Evolutionary conservation across 1,139 yeast genomes (phyloP).

Genomic region (Hyphopichia buzzinii): DNA sequence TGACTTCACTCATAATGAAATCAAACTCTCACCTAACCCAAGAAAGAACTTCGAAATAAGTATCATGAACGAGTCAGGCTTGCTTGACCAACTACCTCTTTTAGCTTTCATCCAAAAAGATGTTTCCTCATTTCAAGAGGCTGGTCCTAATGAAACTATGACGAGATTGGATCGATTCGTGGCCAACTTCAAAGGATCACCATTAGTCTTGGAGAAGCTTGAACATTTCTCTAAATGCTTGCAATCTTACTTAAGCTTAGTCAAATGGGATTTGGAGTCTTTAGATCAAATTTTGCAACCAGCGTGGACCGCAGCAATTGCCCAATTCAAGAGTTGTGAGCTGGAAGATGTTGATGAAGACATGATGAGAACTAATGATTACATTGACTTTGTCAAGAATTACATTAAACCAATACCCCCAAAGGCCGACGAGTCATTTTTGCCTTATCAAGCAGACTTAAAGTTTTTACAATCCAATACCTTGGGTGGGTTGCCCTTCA

Average conservation of each 20-base stretch:
- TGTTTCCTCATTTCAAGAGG: background rate
- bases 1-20: background rate
- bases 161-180: slow-evolving; percentile 4
- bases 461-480: background rate
- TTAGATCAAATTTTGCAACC: slow-evolving; percentile 8
- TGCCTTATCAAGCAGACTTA: background rate
- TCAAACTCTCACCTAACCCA: slow-evolving; percentile 1
- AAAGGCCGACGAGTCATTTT: background rate
- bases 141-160: background rate
- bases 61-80: background rate
- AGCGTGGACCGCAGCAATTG: slow-evolving; percentile 2
- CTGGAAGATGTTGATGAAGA: slow-evolving; percentile 1
- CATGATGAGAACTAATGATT: background rate
- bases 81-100: background rate
- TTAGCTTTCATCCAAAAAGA: background rate
- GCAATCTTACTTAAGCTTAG: slow-evolving; percentile 6
- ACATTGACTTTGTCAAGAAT: background rate
- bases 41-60: slow-evolving; percentile 1
- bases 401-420: background rate
- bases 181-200: slow-evolving; percentile 5
- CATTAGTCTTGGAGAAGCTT: slow-evolving; percentile 4
- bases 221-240: slow-evolving; percentile 1
- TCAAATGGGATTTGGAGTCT: slow-evolving; percentile 9
- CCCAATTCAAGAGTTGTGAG: background rate
- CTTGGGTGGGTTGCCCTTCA: slow-evolving; percentile 1